phyloP scores from a whole-genome alignment of 164 flowering plant genomes.

The Tetracentron sinense region DNA sequence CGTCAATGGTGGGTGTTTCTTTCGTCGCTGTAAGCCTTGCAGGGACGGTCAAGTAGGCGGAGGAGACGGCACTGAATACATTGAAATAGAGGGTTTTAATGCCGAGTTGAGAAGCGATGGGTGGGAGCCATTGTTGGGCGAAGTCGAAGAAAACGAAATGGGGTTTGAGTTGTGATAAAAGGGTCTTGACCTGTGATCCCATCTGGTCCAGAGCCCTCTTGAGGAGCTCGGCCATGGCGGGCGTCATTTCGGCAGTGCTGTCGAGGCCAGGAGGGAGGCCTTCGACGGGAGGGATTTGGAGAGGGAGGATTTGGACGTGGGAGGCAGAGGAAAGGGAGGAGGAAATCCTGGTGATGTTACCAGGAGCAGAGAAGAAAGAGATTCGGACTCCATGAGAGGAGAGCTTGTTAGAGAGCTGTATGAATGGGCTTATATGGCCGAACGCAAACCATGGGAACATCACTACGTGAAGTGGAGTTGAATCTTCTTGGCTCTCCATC shows the following conservation, averaged over 20 bases:
- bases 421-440: conserved; percentile 40
- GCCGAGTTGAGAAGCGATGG: conserved; percentile 17
- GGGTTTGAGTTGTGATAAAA: conserved; percentile 25
- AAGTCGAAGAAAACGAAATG: conserved; percentile 30
- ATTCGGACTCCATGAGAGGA: conserved; percentile 27
- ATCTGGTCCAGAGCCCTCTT: conserved; percentile 23
- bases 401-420: conserved; percentile 40
- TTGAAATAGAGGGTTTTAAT: conserved; percentile 25
- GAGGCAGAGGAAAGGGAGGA: conserved; percentile 25
- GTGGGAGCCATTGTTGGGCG: conserved; percentile 28
- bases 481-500: background rate
- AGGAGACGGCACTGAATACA: conserved; percentile 19
- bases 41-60: conserved; percentile 12
- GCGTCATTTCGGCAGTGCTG: no score
- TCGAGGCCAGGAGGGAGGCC: no score
- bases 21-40: background rate
- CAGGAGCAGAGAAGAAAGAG: no score
- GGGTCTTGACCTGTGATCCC: conserved; percentile 23
- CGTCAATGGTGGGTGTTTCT: conserved; percentile 14
- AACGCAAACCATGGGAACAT: conserved; percentile 45
- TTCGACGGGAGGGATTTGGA: conserved; percentile 19
- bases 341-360: no score
- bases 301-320: no score
- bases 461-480: conserved; percentile 14
- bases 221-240: conserved; percentile 25